Evolutionary conservation across 257 asterid species (phyloP), one percentile per base, ranked within the genome.

Genomic region (Solanum medicagineum): DNA sequence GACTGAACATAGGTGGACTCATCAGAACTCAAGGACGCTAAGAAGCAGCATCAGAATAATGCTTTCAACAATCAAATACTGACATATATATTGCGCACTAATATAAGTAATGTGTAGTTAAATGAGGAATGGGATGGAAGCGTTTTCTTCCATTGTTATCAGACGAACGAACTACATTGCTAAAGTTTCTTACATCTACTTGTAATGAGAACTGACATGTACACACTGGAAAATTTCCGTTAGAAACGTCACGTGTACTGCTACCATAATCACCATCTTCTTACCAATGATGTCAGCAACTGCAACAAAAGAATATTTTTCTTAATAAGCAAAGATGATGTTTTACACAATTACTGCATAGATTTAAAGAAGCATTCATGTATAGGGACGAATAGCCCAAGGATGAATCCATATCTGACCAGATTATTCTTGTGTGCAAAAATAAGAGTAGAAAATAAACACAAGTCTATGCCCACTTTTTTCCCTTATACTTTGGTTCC

Each of bases 261-360:
- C 84, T 4, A 19, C 85, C 54, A 51, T 17, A 59, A 19, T 92
- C 92, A 95, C 98, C 98, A 95, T 90, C 98, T 91, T 90, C 98
- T 92, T 81, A 94, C 93, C 94, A 94, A 90, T 16, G 99, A 95
- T 2, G 98, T 89, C 62, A 95, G 94, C 93, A 95, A 86, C 98
- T 94, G 98, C 89, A 88, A 86, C 63, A 69, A 87, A 83, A 44
- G 80, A 74, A 87, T 42, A 80, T 20, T 81, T 56, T 45, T 68
- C 73, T 57, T 44, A 6, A 83, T 79, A 6, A 6, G 60, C 47
- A 17, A 17, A 6, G 1, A 29, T 6, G 0, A 29, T 10, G 65
- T 53, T 53, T 77, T 16, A 51, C 47, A 53, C 8, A n/a, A 4
- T 51, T 51, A 16, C 45, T 53, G 26, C 47, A 51, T 8, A 77